phyloP scores from a whole-genome alignment of 176 grass and related monocot species.

The Carex scoparia region DNA sequence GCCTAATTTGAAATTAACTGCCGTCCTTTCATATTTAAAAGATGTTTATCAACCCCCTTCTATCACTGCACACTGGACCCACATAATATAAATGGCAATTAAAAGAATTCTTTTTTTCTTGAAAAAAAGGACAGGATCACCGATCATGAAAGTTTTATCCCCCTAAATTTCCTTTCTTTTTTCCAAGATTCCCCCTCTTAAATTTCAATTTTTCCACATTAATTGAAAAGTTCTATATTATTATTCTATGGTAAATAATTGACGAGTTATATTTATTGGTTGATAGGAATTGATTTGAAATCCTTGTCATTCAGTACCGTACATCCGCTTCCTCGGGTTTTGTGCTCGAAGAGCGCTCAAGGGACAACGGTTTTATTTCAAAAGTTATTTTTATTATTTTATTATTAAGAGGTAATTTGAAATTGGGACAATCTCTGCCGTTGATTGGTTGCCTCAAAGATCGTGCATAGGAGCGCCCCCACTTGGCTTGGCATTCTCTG shows the following conservation, averaged over 20 bases:
- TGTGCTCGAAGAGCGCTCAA: background rate
- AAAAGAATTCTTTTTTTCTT: background rate
- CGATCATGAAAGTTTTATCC: background rate
- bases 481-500: background rate
- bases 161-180: background rate
- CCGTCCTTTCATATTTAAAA: background rate
- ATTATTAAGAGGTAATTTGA: background rate
- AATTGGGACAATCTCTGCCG: background rate
- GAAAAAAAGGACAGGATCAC: background rate
- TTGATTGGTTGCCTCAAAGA: background rate
- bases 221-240: background rate
- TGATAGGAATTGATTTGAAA: conserved; percentile 15
- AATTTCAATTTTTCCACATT: background rate
- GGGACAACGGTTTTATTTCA: background rate
- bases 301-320: background rate
- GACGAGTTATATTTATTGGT: background rate
- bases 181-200: background rate
- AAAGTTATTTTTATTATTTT: background rate
- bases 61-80: background rate
- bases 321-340: background rate
- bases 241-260: background rate
- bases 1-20: background rate
- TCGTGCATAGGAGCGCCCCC: background rate
- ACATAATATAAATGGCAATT: background rate
- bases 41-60: background rate